Evolutionary conservation across 2,329 filamentous ascomycete genomes (phyloP), one percentile per base, ranked within the genome.

Genomic region (Fusarium temperatum): DNA sequence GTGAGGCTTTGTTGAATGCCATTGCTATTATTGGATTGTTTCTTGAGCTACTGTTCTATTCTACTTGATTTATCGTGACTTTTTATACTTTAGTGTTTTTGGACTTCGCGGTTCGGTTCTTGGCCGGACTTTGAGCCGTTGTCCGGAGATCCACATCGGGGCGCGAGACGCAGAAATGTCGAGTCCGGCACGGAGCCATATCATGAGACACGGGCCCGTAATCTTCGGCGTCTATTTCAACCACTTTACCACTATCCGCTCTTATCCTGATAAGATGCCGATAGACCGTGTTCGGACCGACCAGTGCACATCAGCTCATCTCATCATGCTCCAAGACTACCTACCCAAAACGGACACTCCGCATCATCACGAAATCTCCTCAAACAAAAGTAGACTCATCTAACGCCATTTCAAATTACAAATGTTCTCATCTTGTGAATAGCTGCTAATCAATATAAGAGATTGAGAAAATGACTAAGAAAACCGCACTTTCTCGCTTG

Each of bases 401-500:
- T 8, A 55, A 41, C 35, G 32, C 20, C 14, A 39, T 14, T 17
- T 22, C 24, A 41, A 38, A 41, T 44, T 41, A 36, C 38, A 47
- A 35, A 66, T 26, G 10, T 18, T 24, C 17, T 50, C 32, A 45
- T 30, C 24, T 4, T 30, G n/a, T 18, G 1, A 26, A 20, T 36
- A 63, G 26, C 38, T 65, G n/a, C n/a, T 22, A 18, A 30, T 17
- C 1, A 4, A 56, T 11, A 41, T 14, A 38, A 53, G 36, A 54
- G 13, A 30, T 14, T 42, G 24, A 55, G 51, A 6, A 12, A 30
- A 11, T 74, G 67, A 74, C 71, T 74, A 62, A 74, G 15, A 67
- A n/a, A 30, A 51, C 48, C 18, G 47, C 24, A 26, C 38, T 71
- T 48, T 28, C 50, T 75, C 72, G 72, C 63, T 63, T 74, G 72